Evolutionary conservation across 805 yeast genomes (phyloP).

Genomic region (Crinitomyces ghanaensis): DNA sequence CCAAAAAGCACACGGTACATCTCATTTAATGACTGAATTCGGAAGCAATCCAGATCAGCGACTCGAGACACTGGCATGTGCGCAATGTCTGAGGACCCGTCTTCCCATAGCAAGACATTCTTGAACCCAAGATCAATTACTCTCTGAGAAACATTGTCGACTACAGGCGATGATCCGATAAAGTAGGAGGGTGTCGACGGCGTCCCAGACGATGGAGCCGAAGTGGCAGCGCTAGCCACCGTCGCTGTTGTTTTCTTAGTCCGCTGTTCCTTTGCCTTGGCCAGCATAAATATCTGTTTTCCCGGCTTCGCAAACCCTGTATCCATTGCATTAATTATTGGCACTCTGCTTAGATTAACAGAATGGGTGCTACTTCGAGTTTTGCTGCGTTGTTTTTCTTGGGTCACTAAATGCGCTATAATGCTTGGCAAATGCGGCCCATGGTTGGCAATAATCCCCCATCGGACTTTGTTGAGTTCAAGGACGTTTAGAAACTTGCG

Average conservation of each 20-base stretch:
- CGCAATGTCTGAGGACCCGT: conserved; percentile 10
- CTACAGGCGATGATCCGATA: conserved; percentile 14
- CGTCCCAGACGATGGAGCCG: conserved; percentile 9
- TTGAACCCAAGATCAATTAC: conserved; percentile 3
- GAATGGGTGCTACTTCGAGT: neutral
- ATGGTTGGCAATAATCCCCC: conserved; percentile 23
- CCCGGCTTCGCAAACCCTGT: conserved; percentile 18
- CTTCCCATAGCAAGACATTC: conserved; percentile 7
- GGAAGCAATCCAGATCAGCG: neutral
- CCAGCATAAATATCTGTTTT: conserved; percentile 13
- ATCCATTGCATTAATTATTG: conserved; percentile 10
- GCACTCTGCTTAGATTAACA: conserved; percentile 1
- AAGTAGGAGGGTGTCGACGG: conserved; percentile 13
- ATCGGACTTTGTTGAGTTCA: conserved; percentile 10
- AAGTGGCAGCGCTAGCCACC: conserved; percentile 16
- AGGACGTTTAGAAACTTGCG: conserved; percentile 9
- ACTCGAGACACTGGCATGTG: neutral
- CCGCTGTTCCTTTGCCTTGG: neutral
- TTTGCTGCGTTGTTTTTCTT: neutral
- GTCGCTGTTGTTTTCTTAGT: too few relatives aligned
- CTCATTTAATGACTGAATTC: neutral
- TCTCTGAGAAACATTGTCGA: conserved; percentile 5
- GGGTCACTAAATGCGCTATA: conserved; percentile 4
- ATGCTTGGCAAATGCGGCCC: conserved; percentile 15
- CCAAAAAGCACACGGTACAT: too few relatives aligned